Conservation (phyloP, 2,329 filamentous ascomycete species). For the Capronia americana region DNA sequence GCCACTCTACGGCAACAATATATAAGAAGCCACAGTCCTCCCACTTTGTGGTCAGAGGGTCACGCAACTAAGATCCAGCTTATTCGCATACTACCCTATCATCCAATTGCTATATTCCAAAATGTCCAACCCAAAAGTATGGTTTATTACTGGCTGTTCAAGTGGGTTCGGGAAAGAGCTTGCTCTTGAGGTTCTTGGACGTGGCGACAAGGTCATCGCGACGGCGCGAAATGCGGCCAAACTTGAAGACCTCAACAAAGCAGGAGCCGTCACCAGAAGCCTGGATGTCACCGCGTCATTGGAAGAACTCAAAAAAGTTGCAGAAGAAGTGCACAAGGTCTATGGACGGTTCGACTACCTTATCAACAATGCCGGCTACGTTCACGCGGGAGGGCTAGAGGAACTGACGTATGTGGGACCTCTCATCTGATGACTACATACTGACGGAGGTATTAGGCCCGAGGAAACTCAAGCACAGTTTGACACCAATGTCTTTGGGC, state of each 20-base stretch:
- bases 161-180: background rate
- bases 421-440: too few species aligned
- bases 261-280: background rate
- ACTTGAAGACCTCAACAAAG: background rate
- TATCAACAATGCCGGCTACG: conserved; percentile 45
- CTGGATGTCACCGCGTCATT: background rate
- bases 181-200: background rate
- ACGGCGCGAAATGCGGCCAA: background rate
- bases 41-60: too few species aligned
- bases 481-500: conserved; percentile 48
- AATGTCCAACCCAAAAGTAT: background rate
- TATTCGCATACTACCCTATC: too few species aligned
- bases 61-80: too few species aligned
- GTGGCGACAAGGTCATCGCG: background rate
- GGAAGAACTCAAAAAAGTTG: background rate
- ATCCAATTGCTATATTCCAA: background rate
- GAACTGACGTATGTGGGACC: conserved; percentile 31
- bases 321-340: background rate
- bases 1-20: too few species aligned
- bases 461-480: conserved; percentile 42
- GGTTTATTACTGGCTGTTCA: background rate
- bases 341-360: conserved; percentile 43
- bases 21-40: too few species aligned
- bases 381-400: conserved; percentile 40
- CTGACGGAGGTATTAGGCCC: conserved; percentile 7